Base-by-base conservation (phyloP, 2,329 filamentous ascomycete genomes). In the Colletotrichum nymphaeae region DNA sequence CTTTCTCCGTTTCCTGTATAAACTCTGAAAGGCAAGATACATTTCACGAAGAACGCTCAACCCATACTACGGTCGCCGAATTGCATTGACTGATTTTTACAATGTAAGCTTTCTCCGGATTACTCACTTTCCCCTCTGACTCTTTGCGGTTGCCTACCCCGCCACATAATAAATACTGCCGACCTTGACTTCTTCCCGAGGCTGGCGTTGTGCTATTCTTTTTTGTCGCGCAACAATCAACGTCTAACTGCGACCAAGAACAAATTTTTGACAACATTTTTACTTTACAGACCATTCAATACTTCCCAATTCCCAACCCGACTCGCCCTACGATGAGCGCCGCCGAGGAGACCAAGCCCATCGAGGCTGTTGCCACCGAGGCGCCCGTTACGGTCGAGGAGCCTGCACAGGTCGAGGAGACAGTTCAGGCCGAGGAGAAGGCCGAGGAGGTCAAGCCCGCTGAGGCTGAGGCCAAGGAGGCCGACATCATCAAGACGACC, bases 401-500 rank as follows among this genome's bases (percentile, higher is more conserved):
- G 60, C 35, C 77, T 49, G 67, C 62, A 58, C 78, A 80, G 75
- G 75, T 74, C n/a, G 77, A 82, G 75, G 69, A 74, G 35, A 55
- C 75, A 30, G 65, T 73, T 3, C 77, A 81, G 42, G 76, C 66
- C 16, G 75, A 78, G 22, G 57, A 68, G 49, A 67, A 49, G 42
- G 7, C 76, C 24, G 78, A 79, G 64, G 76, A 79, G 64, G 76
- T 76, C 58, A 76, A 78, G 70, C 65, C 76, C 60, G 76, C 46
- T n/a, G 69, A 75, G 11, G 46, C 69, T n/a, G 67, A 67, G n/a
- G 74, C 76, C 65, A 63, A 60, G 32, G 63, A 71, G 16, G n/a
- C 75, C 63, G 78, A 82, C 62, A 83, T 88, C 69, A 81, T 88
- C 71, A 86, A 85, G 84, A 88, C 82, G 68, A 86, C 81, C 42